Base-by-base conservation (phyloP, 2,329 filamentous ascomycete genomes). In the Diaporthe aspalathi region DNA sequence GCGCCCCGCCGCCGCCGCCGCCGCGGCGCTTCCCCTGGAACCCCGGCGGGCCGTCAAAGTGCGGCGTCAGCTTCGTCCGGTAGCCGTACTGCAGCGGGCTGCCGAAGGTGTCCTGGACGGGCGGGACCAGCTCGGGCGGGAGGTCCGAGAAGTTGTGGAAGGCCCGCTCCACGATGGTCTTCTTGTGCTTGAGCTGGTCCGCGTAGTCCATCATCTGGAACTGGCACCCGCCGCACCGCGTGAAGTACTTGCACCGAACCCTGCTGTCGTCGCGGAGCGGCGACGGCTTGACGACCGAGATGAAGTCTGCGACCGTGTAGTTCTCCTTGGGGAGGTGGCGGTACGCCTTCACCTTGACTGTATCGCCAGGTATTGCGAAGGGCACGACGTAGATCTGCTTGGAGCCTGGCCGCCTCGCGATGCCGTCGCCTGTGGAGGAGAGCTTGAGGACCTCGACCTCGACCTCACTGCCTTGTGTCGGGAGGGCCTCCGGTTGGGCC, bases 191-290 rank as follows among this genome's bases (percentile, higher is more conserved):
- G 35, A 99, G 89, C 81, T 99, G 96, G 76, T 94, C 92, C 38
- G 88, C 83, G 81, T 98, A 98, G 68, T 94, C 90, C 74, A 99
- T 89, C 94, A 98, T 98, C 84, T 99, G 96, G 81, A 98, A 95
- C 82, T 99, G 96, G 80, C 96, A 99, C 40, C 96, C 96, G 12
- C 92, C 93, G 82, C 96, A 99, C 68, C 87, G 88, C 50, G 90
- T 85, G 79, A 99, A 99, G 85, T 99, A 98, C 76, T 89, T 88
- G 84, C 96, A 99, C 70, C 87, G 87, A 76, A 97, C 87, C 27
- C 93, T 89, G 47, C 87, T 86, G 77, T 96, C 93, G 77, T 97
- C 92, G 76, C 96, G 92, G 68, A 92, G 85, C 1, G 90, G 87
- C 0, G 93, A 94, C 0, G 95, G 91, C 70, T 88, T 89, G 45